Evolutionary conservation across 1,139 yeast species (phyloP), one percentile per base, ranked within the genome.

Genomic region (Blastobotrys persicus): DNA sequence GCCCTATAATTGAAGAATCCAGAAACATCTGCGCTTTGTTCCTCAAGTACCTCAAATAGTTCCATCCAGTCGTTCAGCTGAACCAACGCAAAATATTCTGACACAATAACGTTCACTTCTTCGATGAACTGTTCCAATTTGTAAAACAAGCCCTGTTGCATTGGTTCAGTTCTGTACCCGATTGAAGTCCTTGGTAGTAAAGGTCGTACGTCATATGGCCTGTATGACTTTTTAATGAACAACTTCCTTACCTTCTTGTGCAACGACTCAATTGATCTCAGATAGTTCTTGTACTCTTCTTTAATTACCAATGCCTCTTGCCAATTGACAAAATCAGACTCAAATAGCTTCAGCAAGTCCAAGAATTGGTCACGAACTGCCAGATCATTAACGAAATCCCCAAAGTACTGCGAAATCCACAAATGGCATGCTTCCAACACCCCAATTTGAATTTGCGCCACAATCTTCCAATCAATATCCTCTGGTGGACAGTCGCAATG

Each of bases 11-110:
- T 77, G 64, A 85, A 83, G 50, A 88, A 71, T 2, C 84, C 78
- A 17, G 79, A 71, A 0, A 80, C 71, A 44, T 72, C 76, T 6
- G 75, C 70, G 2, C 81, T 79, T 52, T 86, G 83, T 39, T 79
- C 71, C 63, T 91, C 97, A 48, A 92, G 68, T 1, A 83, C 70
- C 62, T 88, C 94, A 63, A 79, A 86, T 5, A 83, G 77, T 50
- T 77, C 77, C 54, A 88, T 74, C 97, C 98, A 92, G 62, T 91
- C 96, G 53, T 78, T 80, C 14, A 82, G 66, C 31, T 80, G 75
- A 20, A 87, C 78, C 18, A 82, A 77, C 31, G 72, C 73, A 61
- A 85, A 82, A 42, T 85, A 75, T 2, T 79, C 78, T 1, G 80
- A 74, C 38, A 86, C 76, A 7, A 88, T 71, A 33, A 75, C 71